Evolutionary conservation across 345 rosid genomes (phyloP).

Genomic region (Excoecaria agallocha): DNA sequence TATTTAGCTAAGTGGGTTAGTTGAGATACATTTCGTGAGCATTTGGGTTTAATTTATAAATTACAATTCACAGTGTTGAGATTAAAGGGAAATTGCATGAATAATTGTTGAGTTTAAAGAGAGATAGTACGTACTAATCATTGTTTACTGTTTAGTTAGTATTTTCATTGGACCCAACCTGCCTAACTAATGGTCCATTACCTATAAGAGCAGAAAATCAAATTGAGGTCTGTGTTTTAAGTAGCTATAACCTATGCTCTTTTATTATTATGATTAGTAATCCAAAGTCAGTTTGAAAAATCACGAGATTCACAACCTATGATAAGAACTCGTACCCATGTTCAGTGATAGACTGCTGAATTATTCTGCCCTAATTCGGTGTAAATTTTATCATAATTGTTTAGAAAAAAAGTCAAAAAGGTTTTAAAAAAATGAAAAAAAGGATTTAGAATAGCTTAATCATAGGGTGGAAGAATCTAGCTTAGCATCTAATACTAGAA

Average conservation of each 20-base stretch:
- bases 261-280: no score
- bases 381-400: no score
- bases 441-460: slow-evolving; percentile 4
- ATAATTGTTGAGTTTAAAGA: neutral
- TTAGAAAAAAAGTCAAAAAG: no score
- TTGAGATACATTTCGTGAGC: slow-evolving; percentile 24
- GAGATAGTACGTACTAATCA: neutral
- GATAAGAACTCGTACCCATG: neutral
- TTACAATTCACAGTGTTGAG: no score
- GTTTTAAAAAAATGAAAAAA: neutral
- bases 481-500: neutral
- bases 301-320: neutral
- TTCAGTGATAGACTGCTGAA: neutral
- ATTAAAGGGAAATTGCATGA: neutral
- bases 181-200: no score
- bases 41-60: slow-evolving; percentile 12
- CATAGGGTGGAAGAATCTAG: neutral
- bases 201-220: neutral
- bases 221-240: neutral
- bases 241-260: no score
- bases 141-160: neutral
- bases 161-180: no score
- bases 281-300: neutral
- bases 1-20: slow-evolving; percentile 16
- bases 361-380: no score